Conservation (phyloP, 2,329 filamentous ascomycete species). For the Epichloe brachyelytri region DNA sequence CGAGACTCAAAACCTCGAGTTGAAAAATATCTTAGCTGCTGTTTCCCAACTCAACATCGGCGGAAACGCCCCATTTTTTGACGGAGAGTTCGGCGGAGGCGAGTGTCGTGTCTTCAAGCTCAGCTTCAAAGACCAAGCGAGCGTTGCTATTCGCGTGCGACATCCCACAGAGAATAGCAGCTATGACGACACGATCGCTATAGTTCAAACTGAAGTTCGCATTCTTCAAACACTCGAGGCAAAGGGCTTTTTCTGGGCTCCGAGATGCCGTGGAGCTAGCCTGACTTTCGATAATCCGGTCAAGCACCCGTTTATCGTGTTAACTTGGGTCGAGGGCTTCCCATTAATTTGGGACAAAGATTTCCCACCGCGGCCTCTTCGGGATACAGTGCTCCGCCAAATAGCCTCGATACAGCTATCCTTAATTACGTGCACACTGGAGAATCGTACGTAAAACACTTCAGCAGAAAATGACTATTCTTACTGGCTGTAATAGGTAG, state of each 20-base stretch:
- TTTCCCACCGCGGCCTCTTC: background rate
- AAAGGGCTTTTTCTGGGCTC: background rate
- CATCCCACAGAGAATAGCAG: background rate
- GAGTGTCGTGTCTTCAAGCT: constrained; percentile 3
- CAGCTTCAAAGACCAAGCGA: background rate
- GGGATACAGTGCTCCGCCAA: background rate
- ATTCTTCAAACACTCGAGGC: background rate
- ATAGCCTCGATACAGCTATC: constrained; percentile 1
- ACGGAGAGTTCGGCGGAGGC: background rate
- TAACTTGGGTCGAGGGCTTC: constrained; percentile 1
- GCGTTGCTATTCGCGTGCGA: background rate
- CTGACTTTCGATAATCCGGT: constrained; percentile 1
- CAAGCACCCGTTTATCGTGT: background rate
- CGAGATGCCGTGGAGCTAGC: background rate
- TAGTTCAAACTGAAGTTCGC: background rate
- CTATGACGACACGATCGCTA: background rate
- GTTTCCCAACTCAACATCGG: background rate
- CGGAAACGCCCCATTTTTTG: background rate
- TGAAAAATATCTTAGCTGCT: background rate
- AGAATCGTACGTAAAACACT: background rate
- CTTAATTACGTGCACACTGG: background rate
- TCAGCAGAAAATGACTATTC: background rate
- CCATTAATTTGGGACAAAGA: background rate
- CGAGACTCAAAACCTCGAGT: background rate
- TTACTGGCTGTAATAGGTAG: background rate